Base-by-base conservation (phyloP, 768 basidiomycete species). In the Russula sp. region DNA sequence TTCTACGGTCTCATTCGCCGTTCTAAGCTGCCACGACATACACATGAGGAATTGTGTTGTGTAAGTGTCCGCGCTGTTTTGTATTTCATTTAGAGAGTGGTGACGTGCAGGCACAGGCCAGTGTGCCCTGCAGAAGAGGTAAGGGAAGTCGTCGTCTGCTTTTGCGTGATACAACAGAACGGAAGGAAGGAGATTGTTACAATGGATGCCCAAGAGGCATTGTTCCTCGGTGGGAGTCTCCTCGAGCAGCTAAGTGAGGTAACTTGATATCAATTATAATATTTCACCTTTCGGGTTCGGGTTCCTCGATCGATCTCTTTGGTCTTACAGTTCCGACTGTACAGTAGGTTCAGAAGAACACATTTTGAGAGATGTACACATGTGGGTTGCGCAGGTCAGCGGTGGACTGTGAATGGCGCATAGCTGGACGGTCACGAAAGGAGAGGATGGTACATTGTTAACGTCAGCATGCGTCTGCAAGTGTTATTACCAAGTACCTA, bases 261-360 rank as follows among this genome's bases (percentile, higher is more conserved):
- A 29, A 29, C 25, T 7, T 20, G 25, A 29, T 42, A 20, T 32
- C 5, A 18, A 39, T 14, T 16, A 36, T 16, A 35, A 77, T 20
- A 16, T 77, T 41, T 63, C 85, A 87, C 78, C 84, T 84, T 73
- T 87, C 88, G 65, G 86, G 76, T 35, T 82, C 81, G n/a, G n/a
- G n/a, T n/a, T n/a, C n/a, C n/a, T n/a, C n/a, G n/a, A 59, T 88
- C 86, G 16, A 87, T 82, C 67, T 87, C 83, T 48, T 89, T 88
- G 63, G 97, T 86, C 56, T 87, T 83, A 69, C 83, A 90, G 48
- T 84, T 83, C 35, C 88, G 84, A 68, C 90, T 90, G 69, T 98
- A 93, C 18, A 98, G 85, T 43, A 91, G 96, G 96, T 73, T 98
- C 93, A 58, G 93, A 93, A 43, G 94, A 90, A 65, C 98, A 76